Conservation (phyloP, 169 alveolate species). For the Cryptosporidium sp. region DNA sequence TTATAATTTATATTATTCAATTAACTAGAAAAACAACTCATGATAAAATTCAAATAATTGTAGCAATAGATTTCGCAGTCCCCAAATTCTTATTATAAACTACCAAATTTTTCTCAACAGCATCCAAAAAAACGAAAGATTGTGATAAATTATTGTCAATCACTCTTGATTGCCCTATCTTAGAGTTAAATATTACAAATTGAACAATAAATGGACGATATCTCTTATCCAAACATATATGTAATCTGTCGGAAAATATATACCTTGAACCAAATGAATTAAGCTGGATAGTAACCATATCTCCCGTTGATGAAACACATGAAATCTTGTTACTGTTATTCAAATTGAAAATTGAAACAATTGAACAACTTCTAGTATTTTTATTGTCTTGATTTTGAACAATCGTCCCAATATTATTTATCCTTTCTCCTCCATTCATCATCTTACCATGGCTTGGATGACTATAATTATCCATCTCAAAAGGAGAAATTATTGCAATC, state of each 20-base stretch:
- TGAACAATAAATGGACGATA: conserved; percentile 62
- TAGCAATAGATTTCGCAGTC: conserved; percentile 42
- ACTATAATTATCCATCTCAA: conserved; percentile 19
- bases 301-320: conserved; percentile 69
- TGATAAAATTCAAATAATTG: neutral
- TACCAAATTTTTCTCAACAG: conserved; percentile 60
- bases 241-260: conserved; percentile 41
- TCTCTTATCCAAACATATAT: conserved; percentile 58
- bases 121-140: conserved; percentile 64
- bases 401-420: neutral
- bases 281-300: conserved; percentile 37
- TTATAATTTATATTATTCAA: neutral
- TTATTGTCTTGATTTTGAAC: neutral
- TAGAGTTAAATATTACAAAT: conserved; percentile 50
- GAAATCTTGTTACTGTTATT: conserved; percentile 29
- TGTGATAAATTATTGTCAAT: conserved; percentile 27
- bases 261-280: neutral
- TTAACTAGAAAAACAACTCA: neutral
- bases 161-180: conserved; percentile 11
- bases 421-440: neutral
- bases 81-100: conserved; percentile 52
- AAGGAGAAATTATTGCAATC: conserved; percentile 33
- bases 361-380: conserved; percentile 63
- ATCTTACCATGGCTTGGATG: neutral
- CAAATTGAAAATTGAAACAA: conserved; percentile 22